phyloP scores from a whole-genome alignment of 2,329 filamentous ascomycete species.

The Colletotrichum karsti region DNA sequence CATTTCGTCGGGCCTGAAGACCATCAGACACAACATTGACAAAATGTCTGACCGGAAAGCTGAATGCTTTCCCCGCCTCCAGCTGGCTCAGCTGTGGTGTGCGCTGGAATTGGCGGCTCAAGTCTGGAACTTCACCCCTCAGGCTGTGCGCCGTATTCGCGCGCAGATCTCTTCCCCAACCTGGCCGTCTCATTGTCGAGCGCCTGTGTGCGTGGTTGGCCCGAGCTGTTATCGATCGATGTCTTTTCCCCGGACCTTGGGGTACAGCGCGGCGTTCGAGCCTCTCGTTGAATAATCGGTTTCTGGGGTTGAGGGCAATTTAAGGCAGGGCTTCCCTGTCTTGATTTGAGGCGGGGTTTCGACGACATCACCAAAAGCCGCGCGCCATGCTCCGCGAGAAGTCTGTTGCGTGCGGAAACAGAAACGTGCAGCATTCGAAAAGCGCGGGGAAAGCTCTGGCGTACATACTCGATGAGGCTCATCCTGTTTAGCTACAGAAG shows the following conservation, averaged over 20 bases:
- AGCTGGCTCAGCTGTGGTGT: background rate
- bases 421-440: background rate
- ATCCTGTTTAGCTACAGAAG: background rate
- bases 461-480: background rate
- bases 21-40: background rate
- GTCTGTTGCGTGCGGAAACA: background rate
- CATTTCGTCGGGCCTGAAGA: background rate
- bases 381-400: constrained; percentile 2
- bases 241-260: constrained; percentile 4
- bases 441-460: background rate
- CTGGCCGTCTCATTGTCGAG: constrained; percentile 4
- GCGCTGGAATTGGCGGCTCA: constrained; percentile 5
- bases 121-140: constrained; percentile 12
- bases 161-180: background rate
- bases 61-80: constrained; percentile 11
- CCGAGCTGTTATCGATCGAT: constrained; percentile 13
- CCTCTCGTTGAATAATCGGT: background rate
- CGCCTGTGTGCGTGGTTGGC: constrained; percentile 1
- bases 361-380: background rate
- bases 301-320: background rate
- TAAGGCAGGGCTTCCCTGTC: constrained; percentile 7
- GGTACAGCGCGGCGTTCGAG: constrained; percentile 1
- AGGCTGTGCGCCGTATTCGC: constrained; percentile 19
- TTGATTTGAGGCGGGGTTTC: background rate
- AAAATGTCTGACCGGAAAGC: constrained; percentile 10